Percentiles rank a stretch among this genome's conserved stretches.
phyloP scores from a whole-genome alignment of 2,329 filamentous ascomycete species.

The Verticillium zaregamsianum region DNA sequence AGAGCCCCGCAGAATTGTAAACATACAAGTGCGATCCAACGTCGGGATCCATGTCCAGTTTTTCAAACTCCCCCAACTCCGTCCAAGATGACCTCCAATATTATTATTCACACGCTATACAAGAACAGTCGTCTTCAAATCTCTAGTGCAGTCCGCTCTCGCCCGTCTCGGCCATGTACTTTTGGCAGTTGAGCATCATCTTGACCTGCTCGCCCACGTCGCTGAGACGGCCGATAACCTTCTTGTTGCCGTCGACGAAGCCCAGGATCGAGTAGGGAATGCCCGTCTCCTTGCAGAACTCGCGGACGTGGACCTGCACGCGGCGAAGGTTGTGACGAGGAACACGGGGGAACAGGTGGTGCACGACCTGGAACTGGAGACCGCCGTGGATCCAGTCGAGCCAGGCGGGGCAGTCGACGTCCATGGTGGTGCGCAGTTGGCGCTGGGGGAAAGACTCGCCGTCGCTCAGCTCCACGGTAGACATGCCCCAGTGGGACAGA shows the following conservation, averaged over 20 bases:
- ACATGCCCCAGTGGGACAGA: conserved; percentile 70
- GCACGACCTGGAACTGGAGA: conserved; percentile 68
- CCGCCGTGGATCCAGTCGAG: conserved; percentile 70
- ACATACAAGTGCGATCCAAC: not conserved
- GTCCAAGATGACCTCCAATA: not conserved
- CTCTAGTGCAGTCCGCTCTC: conserved; percentile 34
- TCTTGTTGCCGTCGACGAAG: conserved; percentile 60
- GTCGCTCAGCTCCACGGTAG: conserved; percentile 58
- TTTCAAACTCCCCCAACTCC: not conserved
- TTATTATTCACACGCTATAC: not conserved
- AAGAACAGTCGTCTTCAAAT: not conserved
- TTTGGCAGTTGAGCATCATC: conserved; percentile 54
- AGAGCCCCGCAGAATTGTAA: not conserved
- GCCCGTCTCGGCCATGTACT: conserved; percentile 43
- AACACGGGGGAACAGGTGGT: conserved; percentile 66
- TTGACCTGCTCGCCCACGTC: conserved; percentile 59
- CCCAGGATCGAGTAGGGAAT: conserved; percentile 59
- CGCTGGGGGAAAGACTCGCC: conserved; percentile 65
- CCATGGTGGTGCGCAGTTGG: conserved; percentile 69
- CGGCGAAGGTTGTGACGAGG: conserved; percentile 64
- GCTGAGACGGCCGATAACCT: conserved; percentile 41
- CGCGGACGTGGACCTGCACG: conserved; percentile 54
- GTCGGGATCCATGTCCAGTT: not conserved
- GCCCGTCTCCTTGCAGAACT: conserved; percentile 60
- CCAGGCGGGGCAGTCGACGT: conserved; percentile 68